phyloP scores from a whole-genome alignment of 2,329 filamentous ascomycete species.

The Rutstroemia sydowiana region DNA sequence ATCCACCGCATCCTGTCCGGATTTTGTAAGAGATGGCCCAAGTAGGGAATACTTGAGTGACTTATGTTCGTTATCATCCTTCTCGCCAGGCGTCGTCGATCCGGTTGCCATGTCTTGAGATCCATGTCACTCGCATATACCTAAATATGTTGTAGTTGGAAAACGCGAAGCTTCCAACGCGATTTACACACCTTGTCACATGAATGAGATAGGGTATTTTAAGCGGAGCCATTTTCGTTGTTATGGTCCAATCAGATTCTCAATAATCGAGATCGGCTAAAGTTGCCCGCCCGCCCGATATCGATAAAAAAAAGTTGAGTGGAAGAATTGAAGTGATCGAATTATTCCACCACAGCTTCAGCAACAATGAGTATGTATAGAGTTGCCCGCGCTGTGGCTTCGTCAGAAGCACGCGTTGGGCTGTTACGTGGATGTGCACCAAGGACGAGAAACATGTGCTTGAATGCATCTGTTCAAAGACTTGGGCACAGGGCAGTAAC shows the following conservation, averaged over 20 bases:
- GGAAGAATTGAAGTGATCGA: background rate
- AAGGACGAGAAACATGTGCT: constrained; percentile 25
- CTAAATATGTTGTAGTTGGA: background rate
- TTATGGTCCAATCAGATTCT: too few species aligned
- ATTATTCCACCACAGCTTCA: background rate
- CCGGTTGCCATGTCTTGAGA: constrained; percentile 3
- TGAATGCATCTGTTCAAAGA: constrained; percentile 22
- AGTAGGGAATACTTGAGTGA: constrained; percentile 85
- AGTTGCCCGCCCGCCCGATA: background rate
- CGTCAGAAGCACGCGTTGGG: constrained; percentile 20
- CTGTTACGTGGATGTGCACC: constrained; percentile 17
- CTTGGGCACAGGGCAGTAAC: constrained; percentile 12
- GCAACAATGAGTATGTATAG: constrained; percentile 25
- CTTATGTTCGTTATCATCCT: constrained; percentile 34
- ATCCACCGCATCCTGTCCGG: constrained; percentile 88
- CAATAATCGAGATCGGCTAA: constrained; percentile 4
- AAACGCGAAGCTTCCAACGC: constrained; percentile 1
- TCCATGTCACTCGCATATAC: background rate
- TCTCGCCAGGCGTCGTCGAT: background rate
- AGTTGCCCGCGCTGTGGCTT: constrained; percentile 24
- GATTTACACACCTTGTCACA: background rate
- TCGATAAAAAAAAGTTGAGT: constrained; percentile 15
- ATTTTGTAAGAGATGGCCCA: constrained; percentile 87
- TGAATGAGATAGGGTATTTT: too few species aligned
- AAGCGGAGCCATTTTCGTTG: too few species aligned